Base-by-base conservation (phyloP, 1,284 basidiomycete genomes). In the Mycocalia duriaeana region DNA sequence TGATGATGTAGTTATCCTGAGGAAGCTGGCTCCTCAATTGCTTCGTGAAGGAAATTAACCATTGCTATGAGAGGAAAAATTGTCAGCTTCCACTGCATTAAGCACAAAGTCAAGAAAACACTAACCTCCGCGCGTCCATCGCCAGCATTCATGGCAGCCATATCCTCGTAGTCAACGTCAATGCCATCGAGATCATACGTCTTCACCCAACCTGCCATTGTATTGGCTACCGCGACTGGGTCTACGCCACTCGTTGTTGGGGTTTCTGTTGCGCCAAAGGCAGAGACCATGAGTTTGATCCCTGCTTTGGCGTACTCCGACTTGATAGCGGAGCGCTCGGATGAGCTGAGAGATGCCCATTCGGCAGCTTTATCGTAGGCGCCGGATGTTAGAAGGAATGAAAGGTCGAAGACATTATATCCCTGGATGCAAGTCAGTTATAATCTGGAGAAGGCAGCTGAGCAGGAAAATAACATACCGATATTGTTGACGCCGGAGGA, bases 151-250 rank as follows among this genome's bases (percentile, higher is more conserved):
- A 77, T 66, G 4, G 72, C 72, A 53, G 65, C 64, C 52, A 77
- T 75, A 50, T 76, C 75, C 63, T 76, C 72, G 53, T 76, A 76
- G 52, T 81, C 77, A 34, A 81, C 71, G 50, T 81, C 78, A 43
- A 73, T 64, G 9, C 78, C 78, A 58, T 81, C 79, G 11, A 82
- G 59, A 42, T 63, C 62, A 48, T 69, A 78, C 48, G 73, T 49
- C 50, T 71, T 76, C 4, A 77, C 75, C 67, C 68, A 78, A 9
- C 67, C 66, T 2, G 76, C 76, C 60, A 79, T 68, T 1, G 64
- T 72, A 44, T 74, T 73, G 1, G 77, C 77, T 25, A 71, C 72
- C 2, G 61, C 59, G 18, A 72, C 57, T 5, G 77, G 70, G 54
- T 81, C 70, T 20, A 69, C 69, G 26, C 65, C 60, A 5, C 59